Conservation (phyloP, 805 yeast genomes). For the Kregervanrija delftensis region DNA sequence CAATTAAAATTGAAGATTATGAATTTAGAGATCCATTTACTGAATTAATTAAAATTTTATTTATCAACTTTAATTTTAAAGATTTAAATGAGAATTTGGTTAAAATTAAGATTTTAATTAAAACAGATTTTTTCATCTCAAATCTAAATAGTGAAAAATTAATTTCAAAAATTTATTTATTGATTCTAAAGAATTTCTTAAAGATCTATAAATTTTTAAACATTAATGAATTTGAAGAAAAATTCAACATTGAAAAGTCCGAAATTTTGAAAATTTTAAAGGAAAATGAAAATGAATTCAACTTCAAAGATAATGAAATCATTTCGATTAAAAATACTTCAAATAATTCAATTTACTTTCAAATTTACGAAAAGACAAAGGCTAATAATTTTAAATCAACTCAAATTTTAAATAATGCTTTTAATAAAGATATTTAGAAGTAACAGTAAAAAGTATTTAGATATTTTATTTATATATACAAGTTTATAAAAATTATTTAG, state of each 20-base stretch:
- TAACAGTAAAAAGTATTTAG: not conserved
- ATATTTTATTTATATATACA: not conserved
- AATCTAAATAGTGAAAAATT: constrained; percentile 29
- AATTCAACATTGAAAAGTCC: constrained; percentile 8
- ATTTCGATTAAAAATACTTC: constrained; percentile 47
- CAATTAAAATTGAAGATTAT: constrained; percentile 54
- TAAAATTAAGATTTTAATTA: constrained; percentile 40
- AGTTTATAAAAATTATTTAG: not conserved
- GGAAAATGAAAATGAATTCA: constrained; percentile 23
- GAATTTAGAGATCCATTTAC: constrained; percentile 64
- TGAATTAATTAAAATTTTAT: constrained; percentile 46
- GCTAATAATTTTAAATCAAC: constrained; percentile 53
- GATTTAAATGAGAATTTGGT: constrained; percentile 41
- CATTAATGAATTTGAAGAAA: constrained; percentile 13
- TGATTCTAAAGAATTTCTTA: constrained; percentile 19
- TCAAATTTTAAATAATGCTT: constrained; percentile 45
- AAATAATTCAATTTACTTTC: constrained; percentile 53
- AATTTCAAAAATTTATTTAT: constrained; percentile 16
- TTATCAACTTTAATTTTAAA: constrained; percentile 53
- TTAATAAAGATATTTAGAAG: constrained; percentile 14
- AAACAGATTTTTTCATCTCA: constrained; percentile 52
- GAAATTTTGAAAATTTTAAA: constrained; percentile 5
- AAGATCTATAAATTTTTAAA: constrained; percentile 21
- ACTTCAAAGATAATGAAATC: constrained; percentile 28
- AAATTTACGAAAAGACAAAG: constrained; percentile 62